Percentiles rank a stretch among this genome's conserved stretches.
Conservation (phyloP, 2,329 filamentous ascomycete species). For the Fusarium circinatum region DNA sequence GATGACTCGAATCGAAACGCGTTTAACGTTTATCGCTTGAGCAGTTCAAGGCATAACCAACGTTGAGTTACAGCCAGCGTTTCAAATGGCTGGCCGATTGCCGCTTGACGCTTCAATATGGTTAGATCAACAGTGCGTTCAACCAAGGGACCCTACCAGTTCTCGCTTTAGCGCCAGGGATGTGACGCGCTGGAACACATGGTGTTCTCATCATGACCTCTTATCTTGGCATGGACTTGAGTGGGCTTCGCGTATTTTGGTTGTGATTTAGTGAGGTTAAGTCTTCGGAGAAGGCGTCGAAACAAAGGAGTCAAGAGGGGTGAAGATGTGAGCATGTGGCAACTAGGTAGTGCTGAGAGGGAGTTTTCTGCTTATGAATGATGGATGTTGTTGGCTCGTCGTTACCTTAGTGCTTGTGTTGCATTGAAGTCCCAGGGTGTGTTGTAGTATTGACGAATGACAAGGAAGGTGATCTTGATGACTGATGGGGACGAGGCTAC, state of each 20-base stretch:
- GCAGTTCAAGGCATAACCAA: slow-evolving; percentile 11
- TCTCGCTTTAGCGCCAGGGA: slow-evolving; percentile 13
- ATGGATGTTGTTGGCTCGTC: neutral
- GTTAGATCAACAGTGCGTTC: slow-evolving; percentile 9
- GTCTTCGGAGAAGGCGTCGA: neutral
- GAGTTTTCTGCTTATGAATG: neutral
- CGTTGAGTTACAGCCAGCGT: slow-evolving; percentile 22
- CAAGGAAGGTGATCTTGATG: neutral
- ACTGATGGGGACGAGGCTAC: neutral
- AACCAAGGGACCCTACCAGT: slow-evolving; percentile 4
- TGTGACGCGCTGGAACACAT: slow-evolving; percentile 24
- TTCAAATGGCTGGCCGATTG: slow-evolving; percentile 3
- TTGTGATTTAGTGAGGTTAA: neutral
- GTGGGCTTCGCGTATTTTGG: slow-evolving; percentile 20
- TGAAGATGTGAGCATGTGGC: neutral
- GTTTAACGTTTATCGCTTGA: slow-evolving; percentile 17
- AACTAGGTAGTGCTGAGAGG: neutral
- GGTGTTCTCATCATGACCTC: slow-evolving; percentile 21
- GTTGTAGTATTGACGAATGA: neutral
- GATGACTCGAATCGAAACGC: slow-evolving; percentile 8
- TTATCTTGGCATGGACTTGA: slow-evolving; percentile 16
- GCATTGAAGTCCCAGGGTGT: neutral
- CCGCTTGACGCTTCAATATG: slow-evolving; percentile 16
- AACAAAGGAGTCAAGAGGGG: neutral
- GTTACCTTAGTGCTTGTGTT: neutral